phyloP scores from a whole-genome alignment of 164 flowering plant species.

The Hamamelis virginiana region DNA sequence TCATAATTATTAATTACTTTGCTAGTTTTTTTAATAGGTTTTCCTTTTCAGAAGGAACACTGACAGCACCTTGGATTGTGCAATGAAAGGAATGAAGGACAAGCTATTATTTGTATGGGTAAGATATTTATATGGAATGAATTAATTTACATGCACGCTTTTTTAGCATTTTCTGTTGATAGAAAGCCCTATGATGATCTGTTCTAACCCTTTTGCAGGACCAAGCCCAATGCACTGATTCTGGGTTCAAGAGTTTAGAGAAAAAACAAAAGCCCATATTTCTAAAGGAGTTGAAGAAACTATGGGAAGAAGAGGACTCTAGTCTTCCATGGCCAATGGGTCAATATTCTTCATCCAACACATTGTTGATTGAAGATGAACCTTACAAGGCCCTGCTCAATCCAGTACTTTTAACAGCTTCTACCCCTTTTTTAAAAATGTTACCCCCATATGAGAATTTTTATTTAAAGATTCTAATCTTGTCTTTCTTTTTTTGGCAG shows the following conservation, averaged over 20 bases:
- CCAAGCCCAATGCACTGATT: constrained; percentile 32
- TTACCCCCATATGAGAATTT: too few species aligned
- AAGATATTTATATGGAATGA: not conserved
- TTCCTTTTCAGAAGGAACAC: constrained; percentile 22
- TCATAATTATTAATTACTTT: not conserved
- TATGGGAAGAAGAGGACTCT: constrained; percentile 15
- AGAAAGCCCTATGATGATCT: too few species aligned
- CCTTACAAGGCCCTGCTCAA: constrained; percentile 46
- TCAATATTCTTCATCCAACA: constrained; percentile 30
- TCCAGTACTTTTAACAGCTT: constrained; percentile 33
- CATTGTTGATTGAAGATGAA: constrained; percentile 36
- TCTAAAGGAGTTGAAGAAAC: constrained; percentile 33
- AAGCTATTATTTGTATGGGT: constrained; percentile 30
- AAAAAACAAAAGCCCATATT: constrained; percentile 36
- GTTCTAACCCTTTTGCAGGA: constrained; percentile 27
- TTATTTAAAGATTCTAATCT: not conserved
- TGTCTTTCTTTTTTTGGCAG: constrained; percentile 20
- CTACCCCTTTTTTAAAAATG: too few species aligned
- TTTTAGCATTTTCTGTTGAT: too few species aligned
- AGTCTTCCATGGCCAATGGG: not conserved
- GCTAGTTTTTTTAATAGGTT: not conserved
- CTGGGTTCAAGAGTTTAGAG: constrained; percentile 26
- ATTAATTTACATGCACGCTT: too few species aligned
- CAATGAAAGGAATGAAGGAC: constrained; percentile 15
- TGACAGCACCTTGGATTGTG: constrained; percentile 17